These are phyloP conservation scores for Cladophialophora carrionii DNA, from an alignment of 2,329 filamentous ascomycete genomes.

Conservation along the genomic window DNA sequence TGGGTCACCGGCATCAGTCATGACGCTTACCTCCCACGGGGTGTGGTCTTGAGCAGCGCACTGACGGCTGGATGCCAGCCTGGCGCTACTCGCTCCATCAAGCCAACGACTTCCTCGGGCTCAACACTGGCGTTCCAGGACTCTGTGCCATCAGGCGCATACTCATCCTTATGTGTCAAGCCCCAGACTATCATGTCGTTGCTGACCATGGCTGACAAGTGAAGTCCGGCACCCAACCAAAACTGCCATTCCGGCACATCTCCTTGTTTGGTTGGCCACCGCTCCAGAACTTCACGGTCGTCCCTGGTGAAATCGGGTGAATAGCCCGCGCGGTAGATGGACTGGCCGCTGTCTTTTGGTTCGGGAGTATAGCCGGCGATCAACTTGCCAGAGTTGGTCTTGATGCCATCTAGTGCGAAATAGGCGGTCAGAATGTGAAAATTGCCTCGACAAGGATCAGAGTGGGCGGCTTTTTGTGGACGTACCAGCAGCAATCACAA, in stretches of 20 bases:
- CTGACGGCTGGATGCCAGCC: neutral
- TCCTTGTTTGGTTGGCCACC: neutral
- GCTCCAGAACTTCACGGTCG: neutral
- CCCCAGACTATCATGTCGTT: neutral
- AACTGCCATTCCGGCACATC: constrained; percentile 1
- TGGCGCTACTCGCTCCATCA: neutral
- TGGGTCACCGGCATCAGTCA: neutral
- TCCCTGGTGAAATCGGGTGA: neutral
- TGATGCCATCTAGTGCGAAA: neutral
- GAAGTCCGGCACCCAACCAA: constrained; percentile 1
- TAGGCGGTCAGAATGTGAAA: neutral
- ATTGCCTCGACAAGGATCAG: neutral
- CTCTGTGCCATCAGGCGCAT: neutral
- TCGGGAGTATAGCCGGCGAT: neutral
- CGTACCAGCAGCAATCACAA: neutral
- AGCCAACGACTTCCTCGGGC: neutral
- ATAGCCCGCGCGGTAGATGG: neutral
- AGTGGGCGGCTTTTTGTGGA: neutral
- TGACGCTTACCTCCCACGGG: neutral
- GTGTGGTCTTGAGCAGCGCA: neutral
- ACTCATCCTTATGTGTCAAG: constrained; percentile 1
- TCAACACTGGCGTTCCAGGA: constrained; percentile 1
- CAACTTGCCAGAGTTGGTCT: neutral
- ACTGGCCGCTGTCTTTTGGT: neutral
- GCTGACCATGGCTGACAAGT: constrained; percentile 1